Conservation (phyloP, 495 filamentous ascomycete species). For the Daldinia caldariorum region DNA sequence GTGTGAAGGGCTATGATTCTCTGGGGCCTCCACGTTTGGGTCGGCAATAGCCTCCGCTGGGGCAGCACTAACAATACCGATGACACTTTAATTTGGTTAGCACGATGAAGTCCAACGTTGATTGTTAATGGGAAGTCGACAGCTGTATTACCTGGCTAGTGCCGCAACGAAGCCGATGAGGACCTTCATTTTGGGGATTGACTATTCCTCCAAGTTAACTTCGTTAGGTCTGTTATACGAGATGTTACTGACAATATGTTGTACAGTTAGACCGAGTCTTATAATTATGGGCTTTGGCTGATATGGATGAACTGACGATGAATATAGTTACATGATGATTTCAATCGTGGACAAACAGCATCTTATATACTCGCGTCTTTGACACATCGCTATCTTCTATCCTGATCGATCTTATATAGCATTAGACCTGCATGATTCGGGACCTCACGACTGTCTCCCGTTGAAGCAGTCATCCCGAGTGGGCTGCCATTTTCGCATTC, state of each 20-base stretch:
- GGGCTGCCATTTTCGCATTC: slow-evolving; percentile 22
- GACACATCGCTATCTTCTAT: slow-evolving; percentile 17
- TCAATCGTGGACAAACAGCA: slow-evolving; percentile 10
- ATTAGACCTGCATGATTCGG: slow-evolving; percentile 24
- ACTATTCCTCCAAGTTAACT: slow-evolving; percentile 16
- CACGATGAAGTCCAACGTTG: neutral
- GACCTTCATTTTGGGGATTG: slow-evolving; percentile 37
- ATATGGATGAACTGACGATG: slow-evolving; percentile 19
- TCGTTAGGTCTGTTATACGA: neutral
- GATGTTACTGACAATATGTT: slow-evolving; percentile 20
- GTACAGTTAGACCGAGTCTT: slow-evolving; percentile 9
- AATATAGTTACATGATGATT: slow-evolving; percentile 18
- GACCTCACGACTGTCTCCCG: slow-evolving; percentile 41
- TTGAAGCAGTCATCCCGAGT: slow-evolving; percentile 30
- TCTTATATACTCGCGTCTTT: slow-evolving; percentile 32
- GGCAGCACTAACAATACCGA: slow-evolving; percentile 16
- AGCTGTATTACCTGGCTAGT: slow-evolving; percentile 36
- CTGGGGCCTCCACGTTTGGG: neutral
- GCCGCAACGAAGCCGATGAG: slow-evolving; percentile 25
- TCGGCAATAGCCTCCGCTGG: neutral
- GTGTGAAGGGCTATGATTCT: slow-evolving; percentile 14
- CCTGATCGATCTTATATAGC: slow-evolving; percentile 30
- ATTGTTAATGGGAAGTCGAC: neutral
- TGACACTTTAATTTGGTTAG: slow-evolving; percentile 18
- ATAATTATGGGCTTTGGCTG: slow-evolving; percentile 5